Conservation (phyloP, 208 protist genomes). For the Herpetomonas tarakana region DNA sequence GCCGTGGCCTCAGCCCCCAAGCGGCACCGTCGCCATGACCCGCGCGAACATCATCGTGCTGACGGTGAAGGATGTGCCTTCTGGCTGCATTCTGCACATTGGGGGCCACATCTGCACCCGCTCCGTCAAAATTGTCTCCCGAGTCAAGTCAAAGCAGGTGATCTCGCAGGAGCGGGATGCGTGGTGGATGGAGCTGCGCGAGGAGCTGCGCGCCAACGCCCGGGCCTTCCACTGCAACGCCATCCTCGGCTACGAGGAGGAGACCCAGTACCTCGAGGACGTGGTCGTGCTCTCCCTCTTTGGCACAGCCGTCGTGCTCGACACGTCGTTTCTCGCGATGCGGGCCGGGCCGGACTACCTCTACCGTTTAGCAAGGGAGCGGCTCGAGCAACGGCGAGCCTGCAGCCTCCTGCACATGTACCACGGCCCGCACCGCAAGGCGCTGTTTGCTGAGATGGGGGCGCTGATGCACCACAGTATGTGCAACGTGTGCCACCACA, state of each 20-base stretch:
- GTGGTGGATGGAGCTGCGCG: slow-evolving; percentile 93
- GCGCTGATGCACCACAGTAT: slow-evolving; percentile 37
- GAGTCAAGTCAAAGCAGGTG: slow-evolving; percentile 77
- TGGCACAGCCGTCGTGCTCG: slow-evolving; percentile 88
- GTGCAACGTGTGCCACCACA: slow-evolving; percentile 68
- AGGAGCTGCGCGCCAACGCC: slow-evolving; percentile 88
- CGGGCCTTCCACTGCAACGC: slow-evolving; percentile 88
- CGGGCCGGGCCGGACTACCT: slow-evolving; percentile 67
- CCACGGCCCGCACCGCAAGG: slow-evolving; percentile 27
- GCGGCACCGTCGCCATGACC: slow-evolving; percentile 3
- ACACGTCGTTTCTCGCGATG: slow-evolving; percentile 48
- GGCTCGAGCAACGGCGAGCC: slow-evolving; percentile 28
- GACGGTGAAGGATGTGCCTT: slow-evolving; percentile 83
- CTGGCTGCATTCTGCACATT: slow-evolving; percentile 72
- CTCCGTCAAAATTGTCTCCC: slow-evolving; percentile 88
- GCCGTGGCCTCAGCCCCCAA: too few relatives aligned
- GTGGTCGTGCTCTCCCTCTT: slow-evolving; percentile 82
- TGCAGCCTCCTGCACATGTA: slow-evolving; percentile 78
- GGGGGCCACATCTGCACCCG: slow-evolving; percentile 84
- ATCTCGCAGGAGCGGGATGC: slow-evolving; percentile 88
- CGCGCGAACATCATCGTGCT: slow-evolving; percentile 66
- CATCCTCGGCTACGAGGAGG: slow-evolving; percentile 89
- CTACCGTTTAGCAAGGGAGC: slow-evolving; percentile 43
- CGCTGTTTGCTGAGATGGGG: slow-evolving; percentile 24
- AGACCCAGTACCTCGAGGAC: slow-evolving; percentile 81